phyloP scores from a whole-genome alignment of 805 yeast genomes.

The Yarrowia sp. region DNA sequence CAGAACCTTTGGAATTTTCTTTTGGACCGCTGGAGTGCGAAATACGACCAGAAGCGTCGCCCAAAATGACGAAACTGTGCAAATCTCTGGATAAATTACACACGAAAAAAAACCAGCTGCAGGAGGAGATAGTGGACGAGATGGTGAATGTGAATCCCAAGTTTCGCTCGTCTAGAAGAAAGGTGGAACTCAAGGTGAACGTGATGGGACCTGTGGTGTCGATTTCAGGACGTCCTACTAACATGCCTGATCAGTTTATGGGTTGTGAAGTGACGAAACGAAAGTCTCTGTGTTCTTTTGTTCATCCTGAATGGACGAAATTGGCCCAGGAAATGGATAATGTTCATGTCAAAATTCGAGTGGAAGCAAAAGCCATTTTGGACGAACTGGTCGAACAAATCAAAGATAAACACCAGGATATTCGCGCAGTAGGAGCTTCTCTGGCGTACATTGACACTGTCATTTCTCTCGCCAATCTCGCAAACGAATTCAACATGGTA shows the following conservation, averaged over 20 bases:
- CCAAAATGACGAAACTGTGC: conserved; percentile 30
- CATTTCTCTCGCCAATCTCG: conserved; percentile 65
- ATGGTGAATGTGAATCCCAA: conserved; percentile 26
- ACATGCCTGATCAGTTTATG: conserved; percentile 17
- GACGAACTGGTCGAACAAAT: conserved; percentile 48
- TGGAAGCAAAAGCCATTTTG: conserved; percentile 55
- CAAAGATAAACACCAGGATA: conserved; percentile 43
- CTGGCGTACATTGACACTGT: conserved; percentile 71
- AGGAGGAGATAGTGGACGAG: conserved; percentile 27
- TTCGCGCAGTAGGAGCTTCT: conserved; percentile 50
- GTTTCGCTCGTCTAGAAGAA: not conserved
- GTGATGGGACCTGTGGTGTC: conserved; percentile 4
- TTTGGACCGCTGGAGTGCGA: conserved; percentile 28
- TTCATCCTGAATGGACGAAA: conserved; percentile 49
- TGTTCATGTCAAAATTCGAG: conserved; percentile 46
- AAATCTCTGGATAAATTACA: conserved; percentile 35
- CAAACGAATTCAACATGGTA: conserved; percentile 62
- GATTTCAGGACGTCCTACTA: not conserved
- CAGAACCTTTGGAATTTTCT: not conserved
- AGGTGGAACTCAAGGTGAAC: conserved; percentile 3
- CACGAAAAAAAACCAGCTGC: conserved; percentile 32
- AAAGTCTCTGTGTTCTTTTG: conserved; percentile 36
- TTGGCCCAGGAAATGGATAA: conserved; percentile 50
- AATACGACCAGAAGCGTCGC: conserved; percentile 28
- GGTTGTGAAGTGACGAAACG: conserved; percentile 26